Evolutionary conservation across 2,329 filamentous ascomycete genomes (phyloP), one percentile per base, ranked within the genome.

Genomic region (Capronia coronata): DNA sequence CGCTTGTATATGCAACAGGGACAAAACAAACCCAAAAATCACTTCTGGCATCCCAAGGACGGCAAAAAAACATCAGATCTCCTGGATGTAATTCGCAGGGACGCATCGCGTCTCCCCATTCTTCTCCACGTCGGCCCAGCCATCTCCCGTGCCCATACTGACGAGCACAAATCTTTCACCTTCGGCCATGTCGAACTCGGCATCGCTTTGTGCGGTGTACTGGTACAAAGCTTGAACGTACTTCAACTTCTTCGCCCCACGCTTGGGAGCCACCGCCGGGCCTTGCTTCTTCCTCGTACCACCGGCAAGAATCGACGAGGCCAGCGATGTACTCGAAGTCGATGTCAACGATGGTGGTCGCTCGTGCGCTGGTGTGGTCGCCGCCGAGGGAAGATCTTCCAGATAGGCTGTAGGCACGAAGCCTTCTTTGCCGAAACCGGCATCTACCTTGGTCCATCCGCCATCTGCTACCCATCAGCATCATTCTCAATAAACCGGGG

Each of bases 91-190:
- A 67, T 88, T 94, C 30, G 90, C 90, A 39, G 93, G 93, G 46
- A 98, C 93, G 66, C 89, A 95, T 27, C 51, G 44, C 42, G 83
- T 87, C 34, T 82, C 74, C 1, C 90, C 90, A 14, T 87, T 89
- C 68, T 87, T 89, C 72, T 97, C 93, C 14, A 98, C 93, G 71
- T 97, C 93, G 22, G 84, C 87, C 93, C 93, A 98, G 0, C 93
- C 93, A 71, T 97, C 93, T 1, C 93, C 93, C 0, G 83, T 78
- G 64, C 97, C 91, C 49, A 87, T 83, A 62, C 83, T 89, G 54
- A 96, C 82, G 25, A 98, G 74, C 32, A 98, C 89, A 62, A 98
- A 94, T 44, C 83, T 79, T 68, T 98, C 93, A 1, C 93, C 93
- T 68, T 94, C 91, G 1, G 67, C 66, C 87, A 98, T 98, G 62